Evolutionary conservation across 805 yeast species (phyloP).

Genomic region (Priceomyces medius): DNA sequence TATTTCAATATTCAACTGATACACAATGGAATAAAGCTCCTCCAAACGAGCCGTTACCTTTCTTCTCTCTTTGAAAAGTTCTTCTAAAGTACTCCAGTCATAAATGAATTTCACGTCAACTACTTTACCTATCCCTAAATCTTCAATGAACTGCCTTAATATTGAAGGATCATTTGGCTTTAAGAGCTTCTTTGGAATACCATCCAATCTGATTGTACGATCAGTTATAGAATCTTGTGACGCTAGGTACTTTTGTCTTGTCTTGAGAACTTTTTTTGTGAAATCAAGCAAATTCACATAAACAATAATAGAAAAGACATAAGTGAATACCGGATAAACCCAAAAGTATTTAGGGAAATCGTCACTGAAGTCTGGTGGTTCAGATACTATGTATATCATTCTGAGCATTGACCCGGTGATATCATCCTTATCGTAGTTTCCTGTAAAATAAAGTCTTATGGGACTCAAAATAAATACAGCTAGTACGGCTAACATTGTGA

Average conservation of each 20-base stretch:
- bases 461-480: conserved; percentile 43
- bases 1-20: conserved; percentile 43
- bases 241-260: conserved; percentile 58
- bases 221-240: conserved; percentile 60
- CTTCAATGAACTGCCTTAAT: conserved; percentile 51
- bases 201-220: conserved; percentile 54
- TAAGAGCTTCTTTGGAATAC: conserved; percentile 49
- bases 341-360: conserved; percentile 47
- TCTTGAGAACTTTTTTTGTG: conserved; percentile 49
- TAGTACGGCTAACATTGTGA: conserved; percentile 62
- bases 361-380: conserved; percentile 22
- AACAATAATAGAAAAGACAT: conserved; percentile 49
- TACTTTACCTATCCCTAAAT: conserved; percentile 56
- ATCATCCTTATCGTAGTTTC: conserved; percentile 43
- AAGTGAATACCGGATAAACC: conserved; percentile 57
- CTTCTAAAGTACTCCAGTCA: conserved; percentile 43
- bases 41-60: conserved; percentile 37
- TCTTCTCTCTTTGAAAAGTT: conserved; percentile 35
- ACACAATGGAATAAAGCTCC: conserved; percentile 37
- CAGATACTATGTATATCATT: not conserved
- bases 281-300: conserved; percentile 44
- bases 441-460: conserved; percentile 39
- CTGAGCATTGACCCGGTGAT: conserved; percentile 15
- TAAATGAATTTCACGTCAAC: conserved; percentile 48
- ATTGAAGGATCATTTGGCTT: conserved; percentile 37